These are phyloP conservation scores for Mortierella sp. DNA, from an alignment of 371 early-diverging fungal species.

Conservation along the genomic window DNA sequence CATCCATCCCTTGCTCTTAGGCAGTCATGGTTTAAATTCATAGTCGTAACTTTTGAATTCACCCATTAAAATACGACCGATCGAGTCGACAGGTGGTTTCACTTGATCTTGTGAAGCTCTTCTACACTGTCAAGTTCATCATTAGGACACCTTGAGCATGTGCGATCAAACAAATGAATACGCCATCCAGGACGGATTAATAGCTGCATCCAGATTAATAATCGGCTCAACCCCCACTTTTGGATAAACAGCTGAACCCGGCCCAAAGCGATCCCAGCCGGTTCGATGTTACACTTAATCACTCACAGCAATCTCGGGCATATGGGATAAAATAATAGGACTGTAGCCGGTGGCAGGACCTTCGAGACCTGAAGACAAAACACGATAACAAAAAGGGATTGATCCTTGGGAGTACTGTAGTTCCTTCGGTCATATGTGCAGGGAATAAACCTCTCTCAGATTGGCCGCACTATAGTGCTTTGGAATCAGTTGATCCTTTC, in stretches of 20 bases:
- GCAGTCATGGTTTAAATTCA: constrained; percentile 74
- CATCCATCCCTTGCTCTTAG: constrained; percentile 76
- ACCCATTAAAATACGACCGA: constrained; percentile 93
- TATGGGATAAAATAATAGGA: constrained; percentile 24
- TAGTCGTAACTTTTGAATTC: constrained; percentile 81
- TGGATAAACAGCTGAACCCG: constrained; percentile 94
- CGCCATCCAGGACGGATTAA: constrained; percentile 81
- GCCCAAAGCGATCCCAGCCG: constrained; percentile 80
- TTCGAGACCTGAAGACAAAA: constrained; percentile 20
- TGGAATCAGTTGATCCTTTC: constrained; percentile 54
- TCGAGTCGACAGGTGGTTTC: constrained; percentile 79
- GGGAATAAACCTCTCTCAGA: constrained; percentile 85
- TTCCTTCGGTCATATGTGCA: constrained; percentile 81
- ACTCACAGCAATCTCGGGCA: no score
- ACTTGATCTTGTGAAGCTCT: constrained; percentile 91
- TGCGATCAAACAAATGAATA: constrained; percentile 94
- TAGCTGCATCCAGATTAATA: constrained; percentile 70
- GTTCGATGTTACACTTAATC: constrained; percentile 95
- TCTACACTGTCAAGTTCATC: constrained; percentile 98
- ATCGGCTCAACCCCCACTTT: constrained; percentile 86
- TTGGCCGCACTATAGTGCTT: constrained; percentile 87
- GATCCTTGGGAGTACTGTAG: constrained; percentile 90
- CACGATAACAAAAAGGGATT: constrained; percentile 94
- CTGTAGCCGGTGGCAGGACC: background rate
- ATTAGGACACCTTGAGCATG: constrained; percentile 74